Base-by-base conservation (phyloP, 2,329 filamentous ascomycete genomes). In the Botrytis sinoallii region DNA sequence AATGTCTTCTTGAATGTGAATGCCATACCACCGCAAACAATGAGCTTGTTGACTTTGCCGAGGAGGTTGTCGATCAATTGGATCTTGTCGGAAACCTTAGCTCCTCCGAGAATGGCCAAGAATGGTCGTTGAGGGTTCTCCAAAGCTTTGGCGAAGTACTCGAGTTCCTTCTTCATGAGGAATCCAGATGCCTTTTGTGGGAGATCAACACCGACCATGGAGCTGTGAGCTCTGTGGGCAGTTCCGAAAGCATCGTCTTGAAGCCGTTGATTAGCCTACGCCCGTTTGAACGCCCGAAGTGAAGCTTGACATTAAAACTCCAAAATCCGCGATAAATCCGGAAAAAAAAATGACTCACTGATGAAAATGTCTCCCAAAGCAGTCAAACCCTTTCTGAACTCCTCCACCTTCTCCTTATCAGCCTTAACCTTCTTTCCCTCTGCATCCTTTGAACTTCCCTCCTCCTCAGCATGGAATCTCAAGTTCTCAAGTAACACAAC, bases 1-100 rank as follows among this genome's bases (percentile, higher is more conserved):
- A 98, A 89, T n/a, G 94, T 95, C 90, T 99, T 99, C 90, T 98
- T 98, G 90, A 99, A 99, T 80, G 96, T 99, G 87, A 98, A 99
- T 76, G 96, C 95, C 96, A 99, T 99, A 81, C 90, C 96, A 82
- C 96, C 96, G 84, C 95, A 97, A 85, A 99, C 92, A 85, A 99
- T 92, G 78, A 99, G 89, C 84, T 92, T 96, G 89, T 99, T 90
- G 84, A 99, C 95, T 90, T 99, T 98, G 85, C 94, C 93, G 79
- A 99, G 92, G 78, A 99, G 88, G 89, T 99, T 99, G 87, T 99
- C 95, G 83, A 99, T 98, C 80, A 99, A 89, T 88, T 98, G 94
- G 84, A 99, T 99, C 92, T 99, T 99, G 89, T 99, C 96, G 63
- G 94, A 97, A 79, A 99, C 94, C 90, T 99, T 99, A 83, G 96